Conservation (phyloP, 2,329 filamentous ascomycete species). For the Cryoendolithus antarcticus region DNA sequence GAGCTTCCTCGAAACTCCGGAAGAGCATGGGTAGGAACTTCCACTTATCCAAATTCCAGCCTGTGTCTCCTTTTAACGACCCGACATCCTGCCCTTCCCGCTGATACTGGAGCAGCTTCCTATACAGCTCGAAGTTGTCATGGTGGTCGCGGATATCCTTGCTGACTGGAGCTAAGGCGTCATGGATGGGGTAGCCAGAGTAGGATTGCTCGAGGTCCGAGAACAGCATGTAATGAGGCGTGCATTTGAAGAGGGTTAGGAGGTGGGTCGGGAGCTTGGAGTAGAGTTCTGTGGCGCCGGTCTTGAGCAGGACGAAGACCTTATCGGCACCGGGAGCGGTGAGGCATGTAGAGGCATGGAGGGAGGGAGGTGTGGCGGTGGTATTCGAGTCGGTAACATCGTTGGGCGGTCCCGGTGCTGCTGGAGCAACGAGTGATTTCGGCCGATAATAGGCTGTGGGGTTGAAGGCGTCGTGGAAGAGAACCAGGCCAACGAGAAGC, state of each 20-base stretch:
- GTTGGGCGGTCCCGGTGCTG: neutral
- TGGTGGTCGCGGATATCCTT: slow-evolving; percentile 17
- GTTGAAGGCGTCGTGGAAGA: slow-evolving; percentile 17
- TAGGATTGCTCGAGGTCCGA: slow-evolving; percentile 39
- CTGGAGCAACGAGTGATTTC: neutral
- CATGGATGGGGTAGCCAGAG: slow-evolving; percentile 27
- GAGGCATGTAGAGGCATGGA: slow-evolving; percentile 7
- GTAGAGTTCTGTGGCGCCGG: slow-evolving; percentile 45
- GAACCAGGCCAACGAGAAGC: slow-evolving; percentile 12
- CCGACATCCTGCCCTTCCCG: slow-evolving; percentile 20
- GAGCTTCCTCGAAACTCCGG: slow-evolving; percentile 35
- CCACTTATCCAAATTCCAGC: slow-evolving; percentile 45
- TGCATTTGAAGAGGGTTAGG: slow-evolving; percentile 41
- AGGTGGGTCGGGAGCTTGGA: slow-evolving; percentile 46
- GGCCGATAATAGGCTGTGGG: slow-evolving; percentile 5
- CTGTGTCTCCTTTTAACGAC: slow-evolving; percentile 23
- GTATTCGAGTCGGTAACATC: neutral
- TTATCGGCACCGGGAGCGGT: slow-evolving; percentile 29
- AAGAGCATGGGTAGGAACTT: slow-evolving; percentile 47
- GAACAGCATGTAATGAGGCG: slow-evolving; percentile 32
- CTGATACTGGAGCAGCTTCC: slow-evolving; percentile 19
- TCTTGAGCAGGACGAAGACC: slow-evolving; percentile 46
- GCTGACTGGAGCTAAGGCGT: slow-evolving; percentile 21
- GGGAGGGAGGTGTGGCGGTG: neutral
- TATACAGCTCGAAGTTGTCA: slow-evolving; percentile 23